Evolutionary conservation across 176 grass and related monocot species (phyloP).

Genomic region (Elymus sibiricus): DNA sequence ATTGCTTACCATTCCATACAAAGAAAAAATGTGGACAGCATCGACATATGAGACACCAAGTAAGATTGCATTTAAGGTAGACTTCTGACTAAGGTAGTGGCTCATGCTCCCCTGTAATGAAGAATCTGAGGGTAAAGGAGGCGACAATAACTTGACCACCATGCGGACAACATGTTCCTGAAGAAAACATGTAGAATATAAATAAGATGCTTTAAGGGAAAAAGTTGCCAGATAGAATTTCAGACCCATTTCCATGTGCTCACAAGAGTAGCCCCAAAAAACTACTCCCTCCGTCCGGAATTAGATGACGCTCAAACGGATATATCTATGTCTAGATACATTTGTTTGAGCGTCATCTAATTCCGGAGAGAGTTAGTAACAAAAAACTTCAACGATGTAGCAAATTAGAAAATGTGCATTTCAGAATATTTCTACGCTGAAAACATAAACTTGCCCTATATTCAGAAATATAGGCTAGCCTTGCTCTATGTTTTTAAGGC

Average conservation of each 20-base stretch:
- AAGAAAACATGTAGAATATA: slow-evolving; percentile 11
- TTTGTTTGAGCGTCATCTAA: too few species aligned
- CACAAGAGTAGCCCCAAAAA: not conserved
- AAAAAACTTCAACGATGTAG: not conserved
- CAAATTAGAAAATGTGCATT: not conserved
- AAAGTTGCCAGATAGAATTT: not conserved
- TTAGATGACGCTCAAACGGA: too few species aligned
- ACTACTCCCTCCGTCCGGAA: not conserved
- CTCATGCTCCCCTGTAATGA: slow-evolving; percentile 55
- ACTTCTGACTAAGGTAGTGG: slow-evolving; percentile 77
- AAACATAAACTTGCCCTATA: not conserved
- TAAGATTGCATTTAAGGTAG: slow-evolving; percentile 73
- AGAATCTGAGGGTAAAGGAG: slow-evolving; percentile 68
- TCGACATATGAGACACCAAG: slow-evolving; percentile 73
- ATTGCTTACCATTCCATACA: slow-evolving; percentile 85
- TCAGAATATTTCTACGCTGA: not conserved
- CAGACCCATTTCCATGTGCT: not conserved
- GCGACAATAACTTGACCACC: slow-evolving; percentile 71
- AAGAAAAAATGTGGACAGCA: slow-evolving; percentile 84
- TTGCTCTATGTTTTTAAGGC: too few species aligned
- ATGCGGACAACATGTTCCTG: slow-evolving; percentile 87
- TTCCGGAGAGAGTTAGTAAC: too few species aligned
- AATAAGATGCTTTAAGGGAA: slow-evolving; percentile 13
- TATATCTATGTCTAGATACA: too few species aligned
- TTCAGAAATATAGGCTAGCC: not conserved